A percentile compares a stretch with the other conserved stretches of the same genome.
Conservation (phyloP, 2,329 filamentous ascomycete species). For the Didymella arachidicola region DNA sequence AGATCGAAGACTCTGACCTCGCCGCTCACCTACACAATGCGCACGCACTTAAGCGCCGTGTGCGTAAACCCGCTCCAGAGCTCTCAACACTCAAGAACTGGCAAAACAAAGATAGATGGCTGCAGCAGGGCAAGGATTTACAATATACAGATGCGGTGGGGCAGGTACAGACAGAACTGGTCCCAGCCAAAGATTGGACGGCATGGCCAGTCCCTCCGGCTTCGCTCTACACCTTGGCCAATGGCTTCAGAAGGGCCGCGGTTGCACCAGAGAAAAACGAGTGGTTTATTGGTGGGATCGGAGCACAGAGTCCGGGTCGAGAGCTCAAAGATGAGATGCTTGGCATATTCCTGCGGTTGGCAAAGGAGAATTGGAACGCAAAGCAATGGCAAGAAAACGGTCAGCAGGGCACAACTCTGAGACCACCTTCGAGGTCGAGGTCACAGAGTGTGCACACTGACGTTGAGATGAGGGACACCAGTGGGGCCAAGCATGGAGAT, state of each 20-base stretch:
- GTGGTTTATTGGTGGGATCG: constrained; percentile 60
- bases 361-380: constrained; percentile 67
- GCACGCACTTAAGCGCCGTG: constrained; percentile 69
- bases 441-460: constrained; percentile 23
- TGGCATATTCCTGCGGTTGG: constrained; percentile 69
- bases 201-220: constrained; percentile 79
- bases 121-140: constrained; percentile 43
- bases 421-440: constrained; percentile 7
- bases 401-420: constrained; percentile 13
- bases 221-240: constrained; percentile 66
- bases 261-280: constrained; percentile 31
- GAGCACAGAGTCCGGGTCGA: constrained; percentile 61
- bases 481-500: neutral
- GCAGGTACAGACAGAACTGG: constrained; percentile 47
- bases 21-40: constrained; percentile 81
- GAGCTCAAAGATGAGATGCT: constrained; percentile 74
- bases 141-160: constrained; percentile 37
- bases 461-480: constrained; percentile 20
- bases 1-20: constrained; percentile 71
- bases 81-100: constrained; percentile 36
- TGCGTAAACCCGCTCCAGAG: constrained; percentile 27
- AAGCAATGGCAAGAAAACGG: constrained; percentile 49
- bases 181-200: constrained; percentile 71
- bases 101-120: constrained; percentile 54
- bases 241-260: constrained; percentile 52